Percentiles rank a stretch among this genome's conserved stretches.
phyloP scores from a whole-genome alignment of 2,329 filamentous ascomycete genomes.

The Geoglossum cookeanum region DNA sequence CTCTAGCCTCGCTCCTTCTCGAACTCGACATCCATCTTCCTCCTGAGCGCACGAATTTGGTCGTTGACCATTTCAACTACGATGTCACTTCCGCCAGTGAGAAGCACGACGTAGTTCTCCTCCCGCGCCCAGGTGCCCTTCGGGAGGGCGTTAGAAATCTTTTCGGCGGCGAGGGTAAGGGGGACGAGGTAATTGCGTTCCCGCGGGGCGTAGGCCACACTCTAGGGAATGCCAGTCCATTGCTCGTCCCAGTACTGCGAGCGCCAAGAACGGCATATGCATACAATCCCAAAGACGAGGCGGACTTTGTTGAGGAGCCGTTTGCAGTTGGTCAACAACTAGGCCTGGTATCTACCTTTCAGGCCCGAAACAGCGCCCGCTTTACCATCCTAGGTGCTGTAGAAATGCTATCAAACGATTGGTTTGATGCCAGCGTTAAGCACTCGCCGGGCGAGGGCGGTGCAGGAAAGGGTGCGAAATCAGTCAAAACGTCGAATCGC shows the following conservation, averaged over 20 bases:
- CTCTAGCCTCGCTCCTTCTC: conserved; percentile 58
- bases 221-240: conserved; percentile 54
- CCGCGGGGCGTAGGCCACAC: conserved; percentile 64
- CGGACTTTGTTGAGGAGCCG: conserved; percentile 52
- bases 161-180: conserved; percentile 45
- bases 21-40: conserved; percentile 85
- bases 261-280: conserved; percentile 76
- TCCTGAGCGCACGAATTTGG: conserved; percentile 60
- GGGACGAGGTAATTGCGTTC: conserved; percentile 49
- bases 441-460: conserved; percentile 12
- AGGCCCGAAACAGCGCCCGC: conserved; percentile 84
- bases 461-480: conserved; percentile 28
- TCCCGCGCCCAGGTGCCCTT: conserved; percentile 46
- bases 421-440: conserved; percentile 68
- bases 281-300: conserved; percentile 83
- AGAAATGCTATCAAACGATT: conserved; percentile 73
- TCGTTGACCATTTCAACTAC: conserved; percentile 94
- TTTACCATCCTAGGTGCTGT: conserved; percentile 69
- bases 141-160: conserved; percentile 55
- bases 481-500: conserved; percentile 52
- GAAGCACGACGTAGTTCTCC: conserved; percentile 70
- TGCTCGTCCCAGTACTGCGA: conserved; percentile 64
- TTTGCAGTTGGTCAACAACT: conserved; percentile 75
- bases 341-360: conserved; percentile 64
- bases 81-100: conserved; percentile 59